phyloP scores from a whole-genome alignment of 2,329 filamentous ascomycete species.

The Gaeumannomyces tritici region DNA sequence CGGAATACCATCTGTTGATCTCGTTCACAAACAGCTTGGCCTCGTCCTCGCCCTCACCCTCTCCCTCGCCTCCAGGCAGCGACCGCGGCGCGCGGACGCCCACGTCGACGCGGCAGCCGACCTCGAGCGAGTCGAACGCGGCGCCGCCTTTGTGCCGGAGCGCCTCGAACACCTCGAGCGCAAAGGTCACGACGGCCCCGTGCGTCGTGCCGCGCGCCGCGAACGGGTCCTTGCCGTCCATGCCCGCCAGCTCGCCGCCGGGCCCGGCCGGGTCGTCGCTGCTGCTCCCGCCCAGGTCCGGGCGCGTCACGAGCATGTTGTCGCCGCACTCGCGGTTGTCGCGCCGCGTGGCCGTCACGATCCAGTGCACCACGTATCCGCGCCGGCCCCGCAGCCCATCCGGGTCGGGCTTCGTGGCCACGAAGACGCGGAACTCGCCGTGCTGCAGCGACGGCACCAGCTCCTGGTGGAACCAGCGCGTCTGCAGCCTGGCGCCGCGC shows the following conservation, averaged over 20 bases:
- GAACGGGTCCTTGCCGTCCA: not conserved
- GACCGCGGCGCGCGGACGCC: not conserved
- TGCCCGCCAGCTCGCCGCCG: not conserved
- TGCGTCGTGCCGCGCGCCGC: not conserved
- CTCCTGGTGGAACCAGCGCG: slow-evolving; percentile 1
- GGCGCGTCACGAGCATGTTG: not conserved
- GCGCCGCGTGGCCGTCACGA: not conserved
- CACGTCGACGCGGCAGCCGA: not conserved
- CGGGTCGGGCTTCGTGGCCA: not conserved
- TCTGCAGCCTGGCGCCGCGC: not conserved
- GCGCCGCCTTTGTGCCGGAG: not conserved
- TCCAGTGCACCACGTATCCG: not conserved
- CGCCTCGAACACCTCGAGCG: not conserved
- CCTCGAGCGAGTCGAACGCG: not conserved
- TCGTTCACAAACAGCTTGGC: slow-evolving; percentile 2
- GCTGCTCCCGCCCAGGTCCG: not conserved
- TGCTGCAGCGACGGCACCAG: not conserved
- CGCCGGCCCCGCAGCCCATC: not conserved
- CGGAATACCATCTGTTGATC: slow-evolving; percentile 1
- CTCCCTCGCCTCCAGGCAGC: too few species aligned
- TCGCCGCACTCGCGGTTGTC: not conserved
- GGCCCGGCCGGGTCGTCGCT: not conserved
- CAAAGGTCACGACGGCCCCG: not conserved
- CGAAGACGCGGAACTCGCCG: slow-evolving; percentile 2
- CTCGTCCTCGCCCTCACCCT: too few species aligned